Percentiles rank a stretch among this genome's conserved stretches.
Conservation (phyloP, 805 yeast genomes). For the Wickerhamomyces mucosus region DNA sequence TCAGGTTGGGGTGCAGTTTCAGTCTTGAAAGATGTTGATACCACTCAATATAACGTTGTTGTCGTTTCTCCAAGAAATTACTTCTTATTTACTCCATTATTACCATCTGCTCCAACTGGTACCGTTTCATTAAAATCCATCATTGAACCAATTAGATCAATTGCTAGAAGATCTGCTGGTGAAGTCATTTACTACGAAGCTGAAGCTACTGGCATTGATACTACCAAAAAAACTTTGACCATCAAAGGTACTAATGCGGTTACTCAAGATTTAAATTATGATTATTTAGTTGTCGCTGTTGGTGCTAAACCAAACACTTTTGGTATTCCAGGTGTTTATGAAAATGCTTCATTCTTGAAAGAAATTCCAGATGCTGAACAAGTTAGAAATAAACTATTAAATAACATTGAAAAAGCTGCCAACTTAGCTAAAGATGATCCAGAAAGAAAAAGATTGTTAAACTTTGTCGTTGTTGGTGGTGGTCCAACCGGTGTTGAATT, state of each 20-base stretch:
- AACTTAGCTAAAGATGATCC: constrained; percentile 61
- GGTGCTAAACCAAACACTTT: constrained; percentile 95
- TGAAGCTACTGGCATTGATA: constrained; percentile 78
- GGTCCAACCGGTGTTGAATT: constrained; percentile 99
- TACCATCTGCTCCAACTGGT: constrained; percentile 93
- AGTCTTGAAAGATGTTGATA: constrained; percentile 73
- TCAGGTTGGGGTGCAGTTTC: constrained; percentile 96
- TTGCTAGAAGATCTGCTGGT: constrained; percentile 71
- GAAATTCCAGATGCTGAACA: constrained; percentile 83
- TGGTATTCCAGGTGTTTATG: constrained; percentile 90
- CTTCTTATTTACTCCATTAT: constrained; percentile 89
- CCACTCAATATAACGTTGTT: constrained; percentile 79
- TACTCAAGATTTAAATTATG: constrained; percentile 46
- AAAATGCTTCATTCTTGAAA: constrained; percentile 80
- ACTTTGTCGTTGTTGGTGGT: constrained; percentile 92
- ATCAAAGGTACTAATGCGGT: constrained; percentile 45
- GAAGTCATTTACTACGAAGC: constrained; percentile 84
- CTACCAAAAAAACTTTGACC: constrained; percentile 51
- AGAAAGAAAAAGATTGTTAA: constrained; percentile 77
- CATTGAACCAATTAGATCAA: constrained; percentile 85
- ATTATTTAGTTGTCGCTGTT: constrained; percentile 83
- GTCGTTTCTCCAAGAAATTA: constrained; percentile 92
- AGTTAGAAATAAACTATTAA: constrained; percentile 76
- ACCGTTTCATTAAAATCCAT: constrained; percentile 85
- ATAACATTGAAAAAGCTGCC: constrained; percentile 82